A percentile compares a stretch with the other conserved stretches of the same genome.
Evolutionary conservation across 352 stramenopile genomes (phyloP).

Genomic region (Phytophthora hybrid): DNA sequence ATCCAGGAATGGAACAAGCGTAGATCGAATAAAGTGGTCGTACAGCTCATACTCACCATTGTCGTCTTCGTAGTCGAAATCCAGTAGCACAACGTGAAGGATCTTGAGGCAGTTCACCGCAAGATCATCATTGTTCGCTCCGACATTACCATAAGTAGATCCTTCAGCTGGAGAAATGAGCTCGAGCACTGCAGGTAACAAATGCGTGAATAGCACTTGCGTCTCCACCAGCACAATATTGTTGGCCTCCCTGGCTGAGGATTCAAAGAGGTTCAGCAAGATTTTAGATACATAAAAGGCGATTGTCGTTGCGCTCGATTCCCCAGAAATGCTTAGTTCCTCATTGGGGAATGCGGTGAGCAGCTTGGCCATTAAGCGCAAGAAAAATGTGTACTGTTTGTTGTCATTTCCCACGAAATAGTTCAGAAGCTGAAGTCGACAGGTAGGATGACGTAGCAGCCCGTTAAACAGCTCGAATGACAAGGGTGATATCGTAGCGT

Average conservation of each 20-base stretch:
- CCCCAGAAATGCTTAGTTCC: conserved; percentile 30
- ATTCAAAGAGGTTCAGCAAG: conserved; percentile 60
- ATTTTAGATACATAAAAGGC: conserved; percentile 52
- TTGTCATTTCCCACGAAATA: conserved; percentile 69
- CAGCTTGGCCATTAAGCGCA: conserved; percentile 72
- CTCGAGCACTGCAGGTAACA: conserved; percentile 60
- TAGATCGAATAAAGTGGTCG: conserved; percentile 48
- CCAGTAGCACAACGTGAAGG: conserved; percentile 58
- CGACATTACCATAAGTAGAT: neutral
- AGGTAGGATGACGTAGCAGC: conserved; percentile 59
- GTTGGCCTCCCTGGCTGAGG: conserved; percentile 41
- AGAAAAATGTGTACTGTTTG: conserved; percentile 76
- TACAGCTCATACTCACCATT: conserved; percentile 33
- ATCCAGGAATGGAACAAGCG: conserved; percentile 59
- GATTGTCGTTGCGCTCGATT: conserved; percentile 28
- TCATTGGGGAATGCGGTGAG: conserved; percentile 62
- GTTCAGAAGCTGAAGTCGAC: conserved; percentile 55
- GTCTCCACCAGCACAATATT: conserved; percentile 56
- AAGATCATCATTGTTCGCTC: conserved; percentile 27
- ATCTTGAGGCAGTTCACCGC: conserved; percentile 60
- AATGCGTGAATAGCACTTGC: conserved; percentile 53
- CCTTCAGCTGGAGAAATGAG: conserved; percentile 20
- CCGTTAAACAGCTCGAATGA: conserved; percentile 62
- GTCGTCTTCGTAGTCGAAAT: conserved; percentile 47
- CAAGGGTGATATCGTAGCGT: conserved; percentile 46